Base-by-base conservation (phyloP, 805 yeast species). In the Candida michaelii region DNA sequence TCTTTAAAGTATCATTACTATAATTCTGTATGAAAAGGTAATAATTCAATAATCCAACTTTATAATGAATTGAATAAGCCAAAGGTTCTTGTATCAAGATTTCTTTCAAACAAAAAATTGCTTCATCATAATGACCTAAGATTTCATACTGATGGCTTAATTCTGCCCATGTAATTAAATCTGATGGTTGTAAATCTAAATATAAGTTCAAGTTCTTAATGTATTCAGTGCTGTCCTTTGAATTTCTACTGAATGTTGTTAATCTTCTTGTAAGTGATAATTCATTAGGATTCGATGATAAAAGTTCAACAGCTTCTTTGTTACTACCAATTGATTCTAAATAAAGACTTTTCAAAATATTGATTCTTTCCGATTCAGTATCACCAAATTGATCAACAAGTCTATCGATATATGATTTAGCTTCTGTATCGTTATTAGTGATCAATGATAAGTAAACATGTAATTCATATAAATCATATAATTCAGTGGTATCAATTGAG, bases 111-210 rank as follows among this genome's bases (percentile, higher is more conserved):
- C 87, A 73, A 57, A 73, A 79, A 5, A 85, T 72, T 0, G 93
- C 83, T 52, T 82, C 80, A 27, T 79, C 83, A 50, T 76, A 81
- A 54, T 82, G 80, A 1, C 89, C 89, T 7, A 73, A 47, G 11
- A 66, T 58, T 17, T 62, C 62, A 58, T 91, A 91, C n/a, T 76
- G 67, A 27, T 79, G 78, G 3, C 81, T 84, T 42, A 89, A 68
- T 60, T 87, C 95, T 36, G 80, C 72, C 96, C 95, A 89, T 2
- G 85, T 67, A 48, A 84, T 81, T 2, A 77, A 67, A 60, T 93
- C 98, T 15, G 82, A 59, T 1, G 97, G 96, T 51, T 77, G 80
- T 39, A 73, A 63, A 42, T 81, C 83, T 40, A 87, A 62, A 49
- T 74, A 77, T 27, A 69, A 73, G 9, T 69, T 65, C 51, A 90